These are phyloP conservation scores for Gigaspora rosea DNA, from an alignment of 192 early-diverging fungal genomes.

Conservation along the genomic window DNA sequence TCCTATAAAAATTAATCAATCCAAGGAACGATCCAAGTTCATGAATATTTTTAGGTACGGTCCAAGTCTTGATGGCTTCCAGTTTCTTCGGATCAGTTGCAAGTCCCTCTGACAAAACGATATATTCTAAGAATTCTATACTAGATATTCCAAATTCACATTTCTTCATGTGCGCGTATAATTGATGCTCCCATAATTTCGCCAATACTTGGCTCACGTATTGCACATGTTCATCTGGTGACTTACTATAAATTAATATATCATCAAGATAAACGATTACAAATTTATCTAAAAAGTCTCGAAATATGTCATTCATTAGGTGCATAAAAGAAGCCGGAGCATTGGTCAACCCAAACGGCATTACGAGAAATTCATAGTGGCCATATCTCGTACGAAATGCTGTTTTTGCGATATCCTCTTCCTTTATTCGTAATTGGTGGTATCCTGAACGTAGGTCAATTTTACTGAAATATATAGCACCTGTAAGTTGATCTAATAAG, in stretches of 20 bases:
- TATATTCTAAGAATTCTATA: slow-evolving; percentile 40
- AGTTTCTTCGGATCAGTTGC: slow-evolving; percentile 25
- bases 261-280: slow-evolving; percentile 46
- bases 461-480: slow-evolving; percentile 43
- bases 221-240: slow-evolving; percentile 34
- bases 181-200: slow-evolving; percentile 3
- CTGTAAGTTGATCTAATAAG: slow-evolving; percentile 41
- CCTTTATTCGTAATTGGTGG: slow-evolving; percentile 44
- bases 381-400: slow-evolving; percentile 38
- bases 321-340: too few relatives aligned
- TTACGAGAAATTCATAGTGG: too few relatives aligned
- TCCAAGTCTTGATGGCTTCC: too few relatives aligned
- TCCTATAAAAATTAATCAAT: slow-evolving; percentile 38
- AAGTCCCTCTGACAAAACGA: slow-evolving; percentile 29
- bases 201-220: slow-evolving; percentile 35
- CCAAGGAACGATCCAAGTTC: slow-evolving; percentile 44
- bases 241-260: slow-evolving; percentile 42
- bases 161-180: slow-evolving; percentile 31
- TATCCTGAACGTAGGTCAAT: slow-evolving; percentile 50
- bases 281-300: too few relatives aligned
- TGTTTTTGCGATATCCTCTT: slow-evolving; percentile 41
- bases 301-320: too few relatives aligned
- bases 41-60: too few relatives aligned
- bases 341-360: too few relatives aligned
- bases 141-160: slow-evolving; percentile 35